Conservation (phyloP, 2,329 filamentous ascomycete species). For the Cyphellophora europaea region DNA sequence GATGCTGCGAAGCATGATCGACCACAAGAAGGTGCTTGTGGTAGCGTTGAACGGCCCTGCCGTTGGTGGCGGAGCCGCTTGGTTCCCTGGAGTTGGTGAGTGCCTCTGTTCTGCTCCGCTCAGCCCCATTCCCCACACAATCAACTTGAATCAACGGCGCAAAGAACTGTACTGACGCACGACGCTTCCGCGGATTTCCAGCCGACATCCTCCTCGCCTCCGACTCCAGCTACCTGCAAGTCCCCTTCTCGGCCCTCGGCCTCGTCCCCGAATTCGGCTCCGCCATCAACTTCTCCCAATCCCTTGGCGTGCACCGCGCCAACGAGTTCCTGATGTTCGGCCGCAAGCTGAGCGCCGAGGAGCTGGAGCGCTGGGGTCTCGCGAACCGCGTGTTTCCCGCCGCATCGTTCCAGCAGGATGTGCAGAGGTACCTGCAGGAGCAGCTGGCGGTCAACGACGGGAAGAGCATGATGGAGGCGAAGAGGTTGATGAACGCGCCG, state of each 20-base stretch:
- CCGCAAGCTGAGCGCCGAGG: slow-evolving; percentile 32
- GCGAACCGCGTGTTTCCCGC: slow-evolving; percentile 37
- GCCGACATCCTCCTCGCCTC: slow-evolving; percentile 41
- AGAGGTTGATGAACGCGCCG: slow-evolving; percentile 39
- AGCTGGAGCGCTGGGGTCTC: slow-evolving; percentile 34
- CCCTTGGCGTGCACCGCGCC: slow-evolving; percentile 40
- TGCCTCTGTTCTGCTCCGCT: no score
- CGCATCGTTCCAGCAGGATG: slow-evolving; percentile 32
- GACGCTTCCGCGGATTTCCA: no score
- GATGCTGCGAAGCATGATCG: slow-evolving; percentile 37
- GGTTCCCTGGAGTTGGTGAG: slow-evolving; percentile 36
- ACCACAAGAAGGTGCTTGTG: slow-evolving; percentile 42
- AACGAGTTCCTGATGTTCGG: slow-evolving; percentile 47
- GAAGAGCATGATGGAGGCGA: slow-evolving; percentile 44
- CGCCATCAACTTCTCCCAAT: slow-evolving; percentile 35
- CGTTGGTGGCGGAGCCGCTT: slow-evolving; percentile 41
- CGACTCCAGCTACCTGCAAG: slow-evolving; percentile 35
- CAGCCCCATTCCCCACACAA: no score
- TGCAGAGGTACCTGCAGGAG: slow-evolving; percentile 32
- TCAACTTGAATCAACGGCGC: no score
- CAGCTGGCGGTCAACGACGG: slow-evolving; percentile 44
- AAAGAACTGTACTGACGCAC: no score
- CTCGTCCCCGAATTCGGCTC: slow-evolving; percentile 42
- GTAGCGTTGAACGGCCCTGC: slow-evolving; percentile 42
- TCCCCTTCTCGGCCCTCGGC: slow-evolving; percentile 38